Evolutionary conservation across 208 protist species (phyloP).

Genomic region (Trypanosoma brucei): DNA sequence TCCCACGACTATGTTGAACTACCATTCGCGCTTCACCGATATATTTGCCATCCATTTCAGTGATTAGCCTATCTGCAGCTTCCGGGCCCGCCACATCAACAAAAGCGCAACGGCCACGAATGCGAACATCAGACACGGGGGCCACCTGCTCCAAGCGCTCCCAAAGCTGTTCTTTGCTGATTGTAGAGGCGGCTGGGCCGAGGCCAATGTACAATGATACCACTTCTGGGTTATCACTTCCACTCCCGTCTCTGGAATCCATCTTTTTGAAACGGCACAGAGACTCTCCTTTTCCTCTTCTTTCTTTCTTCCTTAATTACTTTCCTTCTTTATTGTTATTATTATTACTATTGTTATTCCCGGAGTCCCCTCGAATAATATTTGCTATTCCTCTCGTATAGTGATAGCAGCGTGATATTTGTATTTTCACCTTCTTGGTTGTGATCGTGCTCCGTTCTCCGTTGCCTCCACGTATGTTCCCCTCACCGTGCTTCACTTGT

Average conservation of each 20-base stretch:
- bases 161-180: constrained; percentile 24
- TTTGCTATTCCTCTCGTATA: neutral
- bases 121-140: constrained; percentile 25
- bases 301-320: neutral
- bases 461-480: too few relatives aligned
- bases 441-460: too few relatives aligned
- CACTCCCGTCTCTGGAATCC: neutral
- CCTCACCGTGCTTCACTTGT: too few relatives aligned
- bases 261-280: neutral
- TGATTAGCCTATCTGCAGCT: constrained; percentile 47
- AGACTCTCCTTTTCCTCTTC: neutral
- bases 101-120: constrained; percentile 74
- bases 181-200: constrained; percentile 33
- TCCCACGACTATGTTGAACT: constrained; percentile 50
- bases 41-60: constrained; percentile 33
- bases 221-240: neutral
- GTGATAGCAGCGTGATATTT: neutral
- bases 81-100: constrained; percentile 43
- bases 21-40: constrained; percentile 43
- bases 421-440: neutral
- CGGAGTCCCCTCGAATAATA: neutral
- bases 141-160: constrained; percentile 30
- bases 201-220: constrained; percentile 66
- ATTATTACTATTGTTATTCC: neutral
- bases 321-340: neutral